Percentiles rank a stretch among this genome's conserved stretches.
These are phyloP conservation scores for Veloboletus limbatus DNA, from an alignment of 1,284 basidiomycete species.

Conservation along the genomic window DNA sequence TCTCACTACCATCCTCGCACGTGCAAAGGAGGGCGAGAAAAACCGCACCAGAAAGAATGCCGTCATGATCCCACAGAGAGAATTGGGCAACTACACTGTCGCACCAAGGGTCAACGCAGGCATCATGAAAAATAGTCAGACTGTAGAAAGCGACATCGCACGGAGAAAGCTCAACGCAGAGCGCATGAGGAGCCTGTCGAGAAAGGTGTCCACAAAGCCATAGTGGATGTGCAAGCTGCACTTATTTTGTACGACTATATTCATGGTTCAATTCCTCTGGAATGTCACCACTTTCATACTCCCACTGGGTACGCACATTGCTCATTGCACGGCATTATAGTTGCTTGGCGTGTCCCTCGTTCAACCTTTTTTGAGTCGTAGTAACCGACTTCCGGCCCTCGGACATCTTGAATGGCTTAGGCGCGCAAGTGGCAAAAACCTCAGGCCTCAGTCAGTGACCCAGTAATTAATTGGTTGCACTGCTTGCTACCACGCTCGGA, in stretches of 20 bases:
- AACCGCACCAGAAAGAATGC: conserved; percentile 68
- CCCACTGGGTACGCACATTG: too few species aligned
- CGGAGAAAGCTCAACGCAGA: conserved; percentile 70
- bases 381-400: too few species aligned
- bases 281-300: too few species aligned
- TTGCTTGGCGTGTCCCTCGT: too few species aligned
- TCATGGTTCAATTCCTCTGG: conserved; percentile 2
- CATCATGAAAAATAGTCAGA: conserved; percentile 40
- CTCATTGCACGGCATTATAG: too few species aligned
- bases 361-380: too few species aligned
- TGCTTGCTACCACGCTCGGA: too few species aligned
- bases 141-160: conserved; percentile 66
- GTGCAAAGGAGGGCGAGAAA: conserved; percentile 66
- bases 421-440: too few species aligned
- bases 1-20: conserved; percentile 67
- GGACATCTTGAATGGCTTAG: too few species aligned
- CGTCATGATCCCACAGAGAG: conserved; percentile 71
- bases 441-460: too few species aligned
- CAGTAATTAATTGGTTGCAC: too few species aligned
- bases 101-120: conserved; percentile 61
- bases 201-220: conserved; percentile 40
- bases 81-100: conserved; percentile 70
- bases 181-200: conserved; percentile 57
- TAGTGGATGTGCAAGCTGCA: conserved; percentile 7
- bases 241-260: conserved; percentile 6